Evolutionary conservation across 352 stramenopile species (phyloP).

Genomic region (Globisporangium camurandrum): DNA sequence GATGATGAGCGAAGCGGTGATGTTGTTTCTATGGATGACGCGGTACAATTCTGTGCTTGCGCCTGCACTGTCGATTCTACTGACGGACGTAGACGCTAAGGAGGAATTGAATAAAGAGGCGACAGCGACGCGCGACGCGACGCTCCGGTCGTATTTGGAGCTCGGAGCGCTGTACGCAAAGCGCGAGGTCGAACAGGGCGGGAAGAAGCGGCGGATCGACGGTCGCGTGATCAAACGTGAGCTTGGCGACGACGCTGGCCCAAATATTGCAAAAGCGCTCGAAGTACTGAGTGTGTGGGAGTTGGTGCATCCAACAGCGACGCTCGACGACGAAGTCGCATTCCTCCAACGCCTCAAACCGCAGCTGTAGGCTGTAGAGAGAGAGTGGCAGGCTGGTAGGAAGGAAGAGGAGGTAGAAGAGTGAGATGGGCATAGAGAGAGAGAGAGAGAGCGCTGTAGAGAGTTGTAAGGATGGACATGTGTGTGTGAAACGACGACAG

Average conservation of each 20-base stretch:
- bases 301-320: conserved; percentile 23
- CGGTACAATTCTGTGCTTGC: conserved; percentile 50
- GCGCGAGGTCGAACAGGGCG: conserved; percentile 9
- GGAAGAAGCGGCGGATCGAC: conserved; percentile 28
- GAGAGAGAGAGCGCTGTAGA: not conserved
- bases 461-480: not conserved
- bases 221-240: conserved; percentile 33
- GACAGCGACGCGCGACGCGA: conserved; percentile 13
- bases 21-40: conserved; percentile 63
- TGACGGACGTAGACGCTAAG: conserved; percentile 14
- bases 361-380: no score
- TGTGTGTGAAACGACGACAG: no score
- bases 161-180: conserved; percentile 27
- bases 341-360: conserved; percentile 22
- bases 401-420: not conserved
- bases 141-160: conserved; percentile 26
- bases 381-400: not conserved
- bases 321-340: conserved; percentile 23
- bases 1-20: conserved; percentile 23
- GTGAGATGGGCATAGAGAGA: not conserved
- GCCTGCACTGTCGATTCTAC: conserved; percentile 42
- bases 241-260: conserved; percentile 27
- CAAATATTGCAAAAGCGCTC: conserved; percentile 37
- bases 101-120: no score
- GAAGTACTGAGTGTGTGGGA: conserved; percentile 54